These are phyloP conservation scores for Trichoderma atroviride DNA, from an alignment of 2,329 filamentous ascomycete species.

Conservation along the genomic window DNA sequence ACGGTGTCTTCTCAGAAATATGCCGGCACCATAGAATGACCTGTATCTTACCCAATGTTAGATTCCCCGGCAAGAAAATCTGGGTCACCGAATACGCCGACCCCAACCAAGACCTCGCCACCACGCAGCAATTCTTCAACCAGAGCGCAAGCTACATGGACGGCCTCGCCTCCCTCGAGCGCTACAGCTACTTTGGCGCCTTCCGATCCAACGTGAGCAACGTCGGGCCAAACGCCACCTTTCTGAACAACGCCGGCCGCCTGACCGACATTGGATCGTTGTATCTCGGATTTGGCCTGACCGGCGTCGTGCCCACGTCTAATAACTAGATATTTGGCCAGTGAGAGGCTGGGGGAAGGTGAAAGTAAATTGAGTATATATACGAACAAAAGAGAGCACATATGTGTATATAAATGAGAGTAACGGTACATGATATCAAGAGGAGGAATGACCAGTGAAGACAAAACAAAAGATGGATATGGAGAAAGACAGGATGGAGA, in stretches of 20 bases:
- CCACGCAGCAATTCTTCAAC: slow-evolving; percentile 70
- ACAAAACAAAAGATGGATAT: no score
- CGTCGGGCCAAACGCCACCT: slow-evolving; percentile 71
- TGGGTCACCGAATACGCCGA: slow-evolving; percentile 81
- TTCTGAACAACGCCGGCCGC: slow-evolving; percentile 68
- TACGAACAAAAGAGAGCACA: not conserved
- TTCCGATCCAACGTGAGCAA: slow-evolving; percentile 72
- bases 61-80: slow-evolving; percentile 63
- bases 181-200: slow-evolving; percentile 76
- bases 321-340: not conserved
- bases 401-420: not conserved
- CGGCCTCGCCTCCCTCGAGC: slow-evolving; percentile 55
- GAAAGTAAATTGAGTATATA: not conserved
- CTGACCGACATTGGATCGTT: slow-evolving; percentile 76
- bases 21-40: not conserved
- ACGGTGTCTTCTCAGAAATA: no score
- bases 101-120: slow-evolving; percentile 56
- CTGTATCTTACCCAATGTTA: slow-evolving; percentile 32
- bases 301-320: slow-evolving; percentile 45
- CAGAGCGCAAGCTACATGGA: slow-evolving; percentile 68
- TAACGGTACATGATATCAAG: not conserved
- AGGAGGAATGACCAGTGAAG: no score
- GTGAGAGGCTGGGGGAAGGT: no score
- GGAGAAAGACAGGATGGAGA: no score
- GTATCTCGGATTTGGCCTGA: slow-evolving; percentile 65